Conservation (phyloP, 139 green algal species). For the Yamagishiella unicocca region DNA sequence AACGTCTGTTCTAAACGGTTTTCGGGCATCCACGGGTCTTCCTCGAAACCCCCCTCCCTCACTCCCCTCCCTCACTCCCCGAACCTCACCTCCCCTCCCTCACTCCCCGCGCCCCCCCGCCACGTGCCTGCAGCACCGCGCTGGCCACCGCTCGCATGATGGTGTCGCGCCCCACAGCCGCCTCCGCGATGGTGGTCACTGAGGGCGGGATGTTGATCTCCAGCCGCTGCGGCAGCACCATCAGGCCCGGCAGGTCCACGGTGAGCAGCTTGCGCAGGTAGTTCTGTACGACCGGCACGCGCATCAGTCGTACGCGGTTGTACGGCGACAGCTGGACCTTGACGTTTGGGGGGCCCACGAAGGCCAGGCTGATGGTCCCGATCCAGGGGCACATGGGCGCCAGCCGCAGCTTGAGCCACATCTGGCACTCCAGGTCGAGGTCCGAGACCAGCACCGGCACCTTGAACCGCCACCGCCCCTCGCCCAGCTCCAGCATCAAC, state of each 20-base stretch:
- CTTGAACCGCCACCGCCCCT: slow-evolving; percentile 71
- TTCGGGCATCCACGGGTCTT: too few relatives aligned
- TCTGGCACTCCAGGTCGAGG: slow-evolving; percentile 92
- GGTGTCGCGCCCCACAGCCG: slow-evolving; percentile 90
- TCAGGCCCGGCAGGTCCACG: slow-evolving; percentile 93
- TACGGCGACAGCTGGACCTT: slow-evolving; percentile 95
- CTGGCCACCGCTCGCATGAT: slow-evolving; percentile 93
- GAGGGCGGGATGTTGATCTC: slow-evolving; percentile 93
- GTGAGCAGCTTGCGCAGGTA: slow-evolving; percentile 94
- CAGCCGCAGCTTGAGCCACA: slow-evolving; percentile 97
- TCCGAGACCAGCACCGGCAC: slow-evolving; percentile 91
- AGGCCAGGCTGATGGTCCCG: slow-evolving; percentile 91
- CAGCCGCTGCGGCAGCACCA: slow-evolving; percentile 92
- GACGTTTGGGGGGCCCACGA: slow-evolving; percentile 91
- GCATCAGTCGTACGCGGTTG: slow-evolving; percentile 94
- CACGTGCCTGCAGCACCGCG: slow-evolving; percentile 82
- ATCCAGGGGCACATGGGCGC: slow-evolving; percentile 94
- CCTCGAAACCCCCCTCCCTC: too few relatives aligned
- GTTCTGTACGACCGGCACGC: slow-evolving; percentile 89
- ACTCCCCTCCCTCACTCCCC: too few relatives aligned
- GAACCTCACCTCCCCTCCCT: too few relatives aligned
- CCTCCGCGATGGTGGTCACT: slow-evolving; percentile 91
- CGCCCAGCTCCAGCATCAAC: slow-evolving; percentile 89
- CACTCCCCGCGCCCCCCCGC: too few relatives aligned
- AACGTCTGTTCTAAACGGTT: too few relatives aligned